A percentile compares a stretch with the other conserved stretches of the same genome.
Evolutionary conservation across 2,329 filamentous ascomycete species (phyloP).

Genomic region (Cladophialophora chaetospira): DNA sequence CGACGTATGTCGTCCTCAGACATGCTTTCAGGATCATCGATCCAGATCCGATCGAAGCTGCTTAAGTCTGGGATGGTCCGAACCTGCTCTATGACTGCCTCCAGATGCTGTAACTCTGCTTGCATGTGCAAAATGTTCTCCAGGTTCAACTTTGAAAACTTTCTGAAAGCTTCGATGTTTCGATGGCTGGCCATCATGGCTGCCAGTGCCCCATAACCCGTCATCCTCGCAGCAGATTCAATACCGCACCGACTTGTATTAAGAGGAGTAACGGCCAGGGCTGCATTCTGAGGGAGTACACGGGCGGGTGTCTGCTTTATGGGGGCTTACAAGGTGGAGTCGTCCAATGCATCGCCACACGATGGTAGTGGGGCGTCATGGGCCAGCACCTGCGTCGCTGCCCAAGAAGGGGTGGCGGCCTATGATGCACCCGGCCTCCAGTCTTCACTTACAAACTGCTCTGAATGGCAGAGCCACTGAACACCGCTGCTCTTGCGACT

Average conservation of each 20-base stretch:
- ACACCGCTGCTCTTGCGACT: not conserved
- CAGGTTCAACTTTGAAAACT: constrained; percentile 26
- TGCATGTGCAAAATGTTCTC: constrained; percentile 31
- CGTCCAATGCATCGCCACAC: constrained; percentile 18
- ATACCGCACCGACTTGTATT: not conserved
- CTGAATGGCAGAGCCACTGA: not conserved
- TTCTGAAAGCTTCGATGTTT: constrained; percentile 28
- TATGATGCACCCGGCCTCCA: not conserved
- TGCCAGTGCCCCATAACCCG: constrained; percentile 27
- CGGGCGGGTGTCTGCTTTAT: constrained; percentile 23
- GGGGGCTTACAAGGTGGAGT: constrained; percentile 14
- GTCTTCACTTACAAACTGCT: not conserved
- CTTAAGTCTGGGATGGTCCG: constrained; percentile 23
- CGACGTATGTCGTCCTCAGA: constrained; percentile 24
- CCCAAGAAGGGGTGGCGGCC: constrained; percentile 15
- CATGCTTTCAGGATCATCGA: constrained; percentile 25
- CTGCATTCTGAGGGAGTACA: constrained; percentile 20
- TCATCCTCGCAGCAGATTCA: constrained; percentile 19
- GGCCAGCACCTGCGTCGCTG: constrained; percentile 17
- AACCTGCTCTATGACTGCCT: constrained; percentile 28
- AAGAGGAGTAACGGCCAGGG: constrained; percentile 13
- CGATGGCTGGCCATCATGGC: constrained; percentile 28
- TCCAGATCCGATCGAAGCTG: constrained; percentile 28
- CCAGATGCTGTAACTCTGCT: constrained; percentile 29
- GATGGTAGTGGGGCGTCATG: constrained; percentile 8